Conservation (phyloP, 345 rosid species). For the Rubroshorea leprosula region DNA sequence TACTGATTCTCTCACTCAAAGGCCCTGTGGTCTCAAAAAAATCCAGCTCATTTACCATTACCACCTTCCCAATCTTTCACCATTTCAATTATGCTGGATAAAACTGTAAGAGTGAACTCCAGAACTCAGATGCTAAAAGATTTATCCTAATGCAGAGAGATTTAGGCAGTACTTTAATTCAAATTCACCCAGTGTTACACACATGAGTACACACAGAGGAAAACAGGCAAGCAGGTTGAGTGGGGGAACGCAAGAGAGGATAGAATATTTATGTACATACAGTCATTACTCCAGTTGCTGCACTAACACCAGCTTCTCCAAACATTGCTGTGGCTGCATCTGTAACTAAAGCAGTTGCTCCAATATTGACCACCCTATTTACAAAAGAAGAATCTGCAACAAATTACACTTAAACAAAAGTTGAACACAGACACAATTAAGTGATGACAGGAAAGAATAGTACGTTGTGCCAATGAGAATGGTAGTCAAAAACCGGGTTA, state of each 20-base stretch:
- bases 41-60: too few relatives aligned
- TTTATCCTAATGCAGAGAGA: too few relatives aligned
- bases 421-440: background rate
- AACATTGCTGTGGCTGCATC: conserved; percentile 97
- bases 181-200: too few relatives aligned
- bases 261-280: conserved; percentile 40
- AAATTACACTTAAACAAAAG: conserved; percentile 12
- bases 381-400: conserved; percentile 29
- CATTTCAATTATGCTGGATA: too few relatives aligned
- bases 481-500: conserved; percentile 95
- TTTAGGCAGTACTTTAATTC: too few relatives aligned
- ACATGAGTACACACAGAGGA: too few relatives aligned
- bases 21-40: too few relatives aligned
- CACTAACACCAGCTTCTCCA: conserved; percentile 99
- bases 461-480: conserved; percentile 99
- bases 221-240: too few relatives aligned
- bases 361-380: conserved; percentile 87
- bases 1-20: too few relatives aligned
- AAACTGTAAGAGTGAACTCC: too few relatives aligned
- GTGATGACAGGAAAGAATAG: conserved; percentile 18
- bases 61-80: too few relatives aligned
- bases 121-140: too few relatives aligned
- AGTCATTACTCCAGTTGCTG: conserved; percentile 98
- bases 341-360: conserved; percentile 97
- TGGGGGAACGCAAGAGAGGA: background rate